Conservation (phyloP, 352 stramenopile species). For the Pythium scleroteichum region DNA sequence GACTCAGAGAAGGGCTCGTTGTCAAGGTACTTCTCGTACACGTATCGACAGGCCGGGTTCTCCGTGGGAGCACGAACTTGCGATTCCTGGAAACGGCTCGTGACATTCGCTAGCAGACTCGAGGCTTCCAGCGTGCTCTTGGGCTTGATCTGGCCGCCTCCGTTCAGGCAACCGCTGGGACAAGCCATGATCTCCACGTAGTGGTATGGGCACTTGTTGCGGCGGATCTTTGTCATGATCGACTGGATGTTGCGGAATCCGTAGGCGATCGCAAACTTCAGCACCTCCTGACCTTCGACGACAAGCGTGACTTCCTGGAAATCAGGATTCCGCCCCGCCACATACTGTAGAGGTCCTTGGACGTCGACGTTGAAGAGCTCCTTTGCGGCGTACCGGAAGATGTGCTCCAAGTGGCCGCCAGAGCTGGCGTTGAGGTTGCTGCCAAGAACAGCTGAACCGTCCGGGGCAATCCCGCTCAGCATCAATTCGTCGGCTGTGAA, state of each 20-base stretch:
- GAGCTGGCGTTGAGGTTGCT: constrained; percentile 70
- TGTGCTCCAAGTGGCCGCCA: constrained; percentile 91
- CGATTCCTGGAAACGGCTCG: constrained; percentile 64
- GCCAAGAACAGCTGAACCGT: constrained; percentile 54
- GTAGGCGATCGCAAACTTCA: constrained; percentile 95
- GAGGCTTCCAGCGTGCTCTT: constrained; percentile 56
- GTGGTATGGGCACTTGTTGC: constrained; percentile 90
- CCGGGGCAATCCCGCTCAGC: constrained; percentile 68
- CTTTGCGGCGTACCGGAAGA: constrained; percentile 90
- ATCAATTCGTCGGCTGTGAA: constrained; percentile 65
- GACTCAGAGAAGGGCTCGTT: constrained; percentile 69
- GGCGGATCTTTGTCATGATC: constrained; percentile 92
- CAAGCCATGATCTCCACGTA: constrained; percentile 99
- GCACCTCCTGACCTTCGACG: constrained; percentile 73
- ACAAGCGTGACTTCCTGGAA: constrained; percentile 82
- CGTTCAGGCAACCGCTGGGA: constrained; percentile 97
- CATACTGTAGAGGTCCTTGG: constrained; percentile 80
- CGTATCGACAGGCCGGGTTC: constrained; percentile 74
- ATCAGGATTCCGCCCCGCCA: constrained; percentile 87
- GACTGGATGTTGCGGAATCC: constrained; percentile 98
- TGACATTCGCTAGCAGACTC: constrained; percentile 67
- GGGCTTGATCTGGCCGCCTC: constrained; percentile 92
- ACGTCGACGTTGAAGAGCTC: constrained; percentile 90
- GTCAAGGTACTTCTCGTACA: constrained; percentile 85
- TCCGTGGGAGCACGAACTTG: constrained; percentile 54